Conservation (phyloP, 345 rosid genomes). For the Pistacia atlantica region DNA sequence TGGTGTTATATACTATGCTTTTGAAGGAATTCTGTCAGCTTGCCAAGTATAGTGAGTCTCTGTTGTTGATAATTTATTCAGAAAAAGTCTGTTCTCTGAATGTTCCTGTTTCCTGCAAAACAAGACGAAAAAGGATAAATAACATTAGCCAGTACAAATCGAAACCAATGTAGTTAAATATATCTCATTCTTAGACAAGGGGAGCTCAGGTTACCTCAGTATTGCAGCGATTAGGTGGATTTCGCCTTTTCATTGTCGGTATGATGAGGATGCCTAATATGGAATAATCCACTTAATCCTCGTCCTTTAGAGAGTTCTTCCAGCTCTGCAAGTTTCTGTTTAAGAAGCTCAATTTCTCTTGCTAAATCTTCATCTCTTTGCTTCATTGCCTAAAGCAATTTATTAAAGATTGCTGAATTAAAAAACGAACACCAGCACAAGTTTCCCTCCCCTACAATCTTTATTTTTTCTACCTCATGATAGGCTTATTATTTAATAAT, state of each 20-base stretch:
- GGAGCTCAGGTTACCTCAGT: neutral
- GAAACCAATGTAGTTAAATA: neutral
- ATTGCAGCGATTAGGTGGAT: slow-evolving; percentile 21
- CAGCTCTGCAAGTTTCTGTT: slow-evolving; percentile 45
- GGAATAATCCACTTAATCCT: slow-evolving; percentile 32
- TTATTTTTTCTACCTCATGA: neutral
- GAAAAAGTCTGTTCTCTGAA: neutral
- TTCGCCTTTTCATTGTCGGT: slow-evolving; percentile 28
- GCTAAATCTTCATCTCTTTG: slow-evolving; percentile 51
- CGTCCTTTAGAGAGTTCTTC: slow-evolving; percentile 42
- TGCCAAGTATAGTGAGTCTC: neutral
- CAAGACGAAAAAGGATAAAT: neutral
- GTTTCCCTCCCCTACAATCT: neutral
- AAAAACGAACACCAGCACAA: neutral
- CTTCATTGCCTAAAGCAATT: slow-evolving; percentile 48
- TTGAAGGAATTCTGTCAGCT: no score
- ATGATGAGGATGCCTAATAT: slow-evolving; percentile 24
- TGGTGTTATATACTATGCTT: no score
- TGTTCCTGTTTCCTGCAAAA: neutral
- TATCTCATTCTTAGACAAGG: neutral
- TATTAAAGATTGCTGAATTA: neutral
- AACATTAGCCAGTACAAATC: neutral
- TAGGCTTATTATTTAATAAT: no score
- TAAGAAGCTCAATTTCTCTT: slow-evolving; percentile 41
- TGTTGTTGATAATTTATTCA: neutral